Percentiles rank a stretch among this genome's conserved stretches.
Evolutionary conservation across 306 rosid species (phyloP).

Genomic region (Sicyos edulis): DNA sequence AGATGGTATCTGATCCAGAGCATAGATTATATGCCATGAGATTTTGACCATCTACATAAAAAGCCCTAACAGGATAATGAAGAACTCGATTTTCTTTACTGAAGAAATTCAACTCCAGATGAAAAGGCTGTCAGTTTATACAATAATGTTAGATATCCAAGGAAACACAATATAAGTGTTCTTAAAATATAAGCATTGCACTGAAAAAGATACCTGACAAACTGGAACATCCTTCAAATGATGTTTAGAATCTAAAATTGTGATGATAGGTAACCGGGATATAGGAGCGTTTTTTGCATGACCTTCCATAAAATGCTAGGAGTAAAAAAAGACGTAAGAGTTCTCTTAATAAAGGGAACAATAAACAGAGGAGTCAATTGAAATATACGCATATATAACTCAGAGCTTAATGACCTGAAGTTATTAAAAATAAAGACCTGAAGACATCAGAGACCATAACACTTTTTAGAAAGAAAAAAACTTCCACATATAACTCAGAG

Average conservation of each 20-base stretch:
- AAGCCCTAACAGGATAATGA: constrained; percentile 91
- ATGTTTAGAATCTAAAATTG: constrained; percentile 71
- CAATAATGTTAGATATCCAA: constrained; percentile 28
- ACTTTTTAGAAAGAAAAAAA: background rate
- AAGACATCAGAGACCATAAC: background rate
- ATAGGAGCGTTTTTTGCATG: constrained; percentile 82
- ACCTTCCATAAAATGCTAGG: constrained; percentile 96
- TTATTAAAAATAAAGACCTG: background rate
- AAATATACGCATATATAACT: background rate
- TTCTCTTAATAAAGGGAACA: background rate
- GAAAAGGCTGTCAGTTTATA: constrained; percentile 67
- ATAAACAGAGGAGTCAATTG: background rate
- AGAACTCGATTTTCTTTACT: constrained; percentile 89
- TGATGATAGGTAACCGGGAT: constrained; percentile 85
- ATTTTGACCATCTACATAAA: constrained; percentile 73
- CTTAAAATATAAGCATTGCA: constrained; percentile 26
- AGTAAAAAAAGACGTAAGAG: constrained; percentile 19
- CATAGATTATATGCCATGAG: constrained; percentile 75
- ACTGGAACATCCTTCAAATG: constrained; percentile 83
- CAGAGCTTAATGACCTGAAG: background rate
- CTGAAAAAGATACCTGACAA: constrained; percentile 48
- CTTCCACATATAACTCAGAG: background rate
- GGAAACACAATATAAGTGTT: constrained; percentile 23
- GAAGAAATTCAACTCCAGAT: constrained; percentile 95
- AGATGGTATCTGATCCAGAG: constrained; percentile 67